These are phyloP conservation scores for Alternaria longipes DNA, from an alignment of 2,329 filamentous ascomycete species.

Conservation along the genomic window DNA sequence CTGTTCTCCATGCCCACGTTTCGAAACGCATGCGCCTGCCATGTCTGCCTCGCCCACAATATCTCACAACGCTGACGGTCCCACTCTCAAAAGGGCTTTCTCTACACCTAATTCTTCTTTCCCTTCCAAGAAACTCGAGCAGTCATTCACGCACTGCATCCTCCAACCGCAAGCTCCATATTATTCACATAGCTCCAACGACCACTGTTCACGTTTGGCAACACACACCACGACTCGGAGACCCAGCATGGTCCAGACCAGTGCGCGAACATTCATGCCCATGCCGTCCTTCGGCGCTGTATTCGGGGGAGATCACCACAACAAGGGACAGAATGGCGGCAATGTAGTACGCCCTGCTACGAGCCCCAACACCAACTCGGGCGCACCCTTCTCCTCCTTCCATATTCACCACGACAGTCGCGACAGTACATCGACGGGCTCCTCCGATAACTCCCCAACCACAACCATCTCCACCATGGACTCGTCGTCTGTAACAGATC, in stretches of 20 bases:
- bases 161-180: slow-evolving; percentile 17
- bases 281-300: slow-evolving; percentile 81
- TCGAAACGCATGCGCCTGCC: slow-evolving; percentile 20
- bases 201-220: slow-evolving; percentile 32
- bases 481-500: slow-evolving; percentile 87
- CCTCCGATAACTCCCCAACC: slow-evolving; percentile 92
- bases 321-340: slow-evolving; percentile 56
- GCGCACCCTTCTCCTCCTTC: slow-evolving; percentile 52
- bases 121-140: slow-evolving; percentile 41
- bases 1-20: slow-evolving; percentile 15
- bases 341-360: slow-evolving; percentile 46
- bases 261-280: slow-evolving; percentile 51
- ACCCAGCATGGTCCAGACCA: slow-evolving; percentile 52
- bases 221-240: slow-evolving; percentile 20
- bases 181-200: slow-evolving; percentile 27
- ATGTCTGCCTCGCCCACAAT: slow-evolving; percentile 40
- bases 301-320: slow-evolving; percentile 68
- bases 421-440: slow-evolving; percentile 83
- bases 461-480: slow-evolving; percentile 93
- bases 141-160: slow-evolving; percentile 24
- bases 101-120: slow-evolving; percentile 47
- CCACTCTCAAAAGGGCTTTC: slow-evolving; percentile 48
- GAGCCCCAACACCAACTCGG: slow-evolving; percentile 45
- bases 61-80: slow-evolving; percentile 47
- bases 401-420: slow-evolving; percentile 74